These are phyloP conservation scores for Trichoderma sp. DNA, from an alignment of 2,329 filamentous ascomycete species.

Conservation along the genomic window DNA sequence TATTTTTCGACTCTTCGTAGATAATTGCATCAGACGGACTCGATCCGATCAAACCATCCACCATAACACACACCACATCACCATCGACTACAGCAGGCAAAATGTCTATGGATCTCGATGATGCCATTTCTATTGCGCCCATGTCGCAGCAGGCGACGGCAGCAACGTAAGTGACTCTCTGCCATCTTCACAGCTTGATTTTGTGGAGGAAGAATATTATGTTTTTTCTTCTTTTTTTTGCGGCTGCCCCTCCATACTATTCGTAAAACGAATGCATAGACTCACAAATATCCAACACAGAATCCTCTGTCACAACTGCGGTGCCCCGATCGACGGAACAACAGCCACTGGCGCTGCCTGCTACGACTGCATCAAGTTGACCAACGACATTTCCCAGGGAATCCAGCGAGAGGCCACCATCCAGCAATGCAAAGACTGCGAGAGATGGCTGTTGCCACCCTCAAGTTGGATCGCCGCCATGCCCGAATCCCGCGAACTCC, in stretches of 20 bases:
- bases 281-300: slow-evolving; percentile 24
- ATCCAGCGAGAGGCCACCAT: slow-evolving; percentile 88
- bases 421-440: slow-evolving; percentile 91
- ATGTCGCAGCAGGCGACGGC: slow-evolving; percentile 31
- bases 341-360: slow-evolving; percentile 82
- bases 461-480: slow-evolving; percentile 79
- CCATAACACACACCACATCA: slow-evolving; percentile 13
- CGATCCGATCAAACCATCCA: neutral
- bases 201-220: neutral
- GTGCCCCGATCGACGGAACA: slow-evolving; percentile 91
- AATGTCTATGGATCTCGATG: slow-evolving; percentile 46
- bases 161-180: slow-evolving; percentile 37
- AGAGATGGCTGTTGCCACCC: slow-evolving; percentile 87
- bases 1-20: slow-evolving; percentile 29
- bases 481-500: slow-evolving; percentile 85
- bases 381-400: slow-evolving; percentile 85
- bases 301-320: slow-evolving; percentile 97
- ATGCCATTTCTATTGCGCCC: slow-evolving; percentile 38
- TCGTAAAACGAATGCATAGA: neutral
- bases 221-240: neutral
- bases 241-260: neutral
- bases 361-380: slow-evolving; percentile 93
- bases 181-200: neutral
- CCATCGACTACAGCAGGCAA: slow-evolving; percentile 20
- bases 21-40: slow-evolving; percentile 21